Evolutionary conservation across 345 rosid species (phyloP), one percentile per base, ranked within the genome.

Genomic region (Lumnitzera littorea): DNA sequence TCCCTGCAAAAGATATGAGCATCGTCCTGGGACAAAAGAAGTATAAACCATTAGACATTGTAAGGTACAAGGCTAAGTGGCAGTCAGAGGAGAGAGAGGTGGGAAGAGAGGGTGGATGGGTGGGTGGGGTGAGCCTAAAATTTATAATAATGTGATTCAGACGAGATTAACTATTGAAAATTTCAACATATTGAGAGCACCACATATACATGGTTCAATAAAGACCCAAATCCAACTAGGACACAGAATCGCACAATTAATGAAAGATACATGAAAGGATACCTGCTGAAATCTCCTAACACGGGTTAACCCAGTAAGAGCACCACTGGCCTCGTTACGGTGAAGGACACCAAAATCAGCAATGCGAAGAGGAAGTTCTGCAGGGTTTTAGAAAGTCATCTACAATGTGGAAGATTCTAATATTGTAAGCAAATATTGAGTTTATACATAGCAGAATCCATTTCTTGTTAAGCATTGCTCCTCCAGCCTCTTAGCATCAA

Each of bases 251-350:
- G 4, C 31, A 27, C 50, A 48, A 59, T 20, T 10, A 24, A 31
- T 52, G 10, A 13, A 61, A 15, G 15, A 27, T 5, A 27, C 11
- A 24, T 12, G 50, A 54, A 62, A 53, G 6, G 15, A 68, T 70
- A 94, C 99, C 97, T 95, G 99, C 76, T 91, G 96, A 80, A 95
- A 91, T 73, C 99, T 90, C 70, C 96, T 82, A 60, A 88, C 96
- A 61, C 96, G 96, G 67, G 94, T 91, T 77, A 95, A 76, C 65
- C 99, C 96, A 63, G 88, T 84, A 62, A 95, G 94, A 43, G 94
- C 98, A 66, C 95, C 99, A 78, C 98, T 88, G 62, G 99, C 96
- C 77, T 91, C 99, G 53, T 95, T 91, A 15, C 94, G 96, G 74
- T 91, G 98, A 78, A 95, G 72, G 60, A 83, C 97, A 50, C 99